Evolutionary conservation across 257 asterid species (phyloP).

Genomic region (Solanum ossicruentum): DNA sequence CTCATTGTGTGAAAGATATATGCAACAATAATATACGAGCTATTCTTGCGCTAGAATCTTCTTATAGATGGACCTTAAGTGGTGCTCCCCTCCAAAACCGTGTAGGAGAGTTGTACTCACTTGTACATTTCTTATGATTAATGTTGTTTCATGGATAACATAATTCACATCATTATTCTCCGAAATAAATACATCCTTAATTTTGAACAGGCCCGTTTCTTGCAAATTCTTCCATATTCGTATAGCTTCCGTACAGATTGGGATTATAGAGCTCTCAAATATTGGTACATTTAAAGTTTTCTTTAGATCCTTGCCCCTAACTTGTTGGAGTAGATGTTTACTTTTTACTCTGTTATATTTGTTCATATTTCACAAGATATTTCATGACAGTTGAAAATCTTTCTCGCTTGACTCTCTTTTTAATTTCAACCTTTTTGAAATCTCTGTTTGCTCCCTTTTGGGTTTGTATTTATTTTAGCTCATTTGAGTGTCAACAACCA

Average conservation of each 20-base stretch:
- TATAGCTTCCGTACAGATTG: not conserved
- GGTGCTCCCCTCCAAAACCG: too few species aligned
- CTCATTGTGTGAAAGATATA: not conserved
- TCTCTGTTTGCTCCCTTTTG: not conserved
- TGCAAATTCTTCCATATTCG: not conserved
- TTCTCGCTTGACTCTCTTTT: not conserved
- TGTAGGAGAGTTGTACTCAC: not conserved
- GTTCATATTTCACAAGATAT: not conserved
- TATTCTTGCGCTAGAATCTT: not conserved
- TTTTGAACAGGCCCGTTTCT: not conserved
- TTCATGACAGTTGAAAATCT: not conserved
- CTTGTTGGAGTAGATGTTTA: not conserved
- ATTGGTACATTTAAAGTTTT: not conserved
- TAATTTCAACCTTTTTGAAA: not conserved
- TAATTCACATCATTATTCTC: not conserved
- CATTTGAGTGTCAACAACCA: not conserved
- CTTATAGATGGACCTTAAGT: too few species aligned
- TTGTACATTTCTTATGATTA: not conserved
- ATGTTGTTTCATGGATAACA: not conserved
- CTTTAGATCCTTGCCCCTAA: not conserved
- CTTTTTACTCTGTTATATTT: not conserved
- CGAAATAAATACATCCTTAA: not conserved
- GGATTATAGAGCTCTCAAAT: not conserved
- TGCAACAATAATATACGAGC: not conserved
- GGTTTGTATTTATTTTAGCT: not conserved